A percentile compares a stretch with the other conserved stretches of the same genome.
These are phyloP conservation scores for Loxodes magnus DNA, from an alignment of 73 alveolate species.

Conservation along the genomic window DNA sequence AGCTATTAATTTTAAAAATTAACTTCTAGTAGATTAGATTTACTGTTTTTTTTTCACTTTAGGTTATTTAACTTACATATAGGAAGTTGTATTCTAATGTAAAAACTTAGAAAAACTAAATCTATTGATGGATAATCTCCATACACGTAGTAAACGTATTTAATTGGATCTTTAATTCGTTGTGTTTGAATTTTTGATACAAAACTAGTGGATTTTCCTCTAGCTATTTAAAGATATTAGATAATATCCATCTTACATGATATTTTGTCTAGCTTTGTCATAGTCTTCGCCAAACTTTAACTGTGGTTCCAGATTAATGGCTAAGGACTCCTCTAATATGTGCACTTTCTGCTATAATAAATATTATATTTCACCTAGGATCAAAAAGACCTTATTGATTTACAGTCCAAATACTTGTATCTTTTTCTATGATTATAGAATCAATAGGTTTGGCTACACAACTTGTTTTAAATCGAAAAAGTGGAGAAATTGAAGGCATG, in stretches of 20 bases:
- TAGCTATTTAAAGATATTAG: constrained; percentile 18
- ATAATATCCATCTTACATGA: constrained; percentile 14
- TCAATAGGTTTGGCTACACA: constrained; percentile 42
- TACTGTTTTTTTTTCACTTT: constrained; percentile 32
- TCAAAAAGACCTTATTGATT: constrained; percentile 18
- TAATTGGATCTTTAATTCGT: constrained; percentile 26
- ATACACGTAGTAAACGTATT: constrained; percentile 28
- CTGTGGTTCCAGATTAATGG: neutral
- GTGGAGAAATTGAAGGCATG: constrained; percentile 28
- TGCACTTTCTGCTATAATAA: constrained; percentile 11
- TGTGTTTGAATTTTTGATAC: constrained; percentile 37
- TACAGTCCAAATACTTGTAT: constrained; percentile 32
- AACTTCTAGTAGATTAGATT: too few relatives aligned
- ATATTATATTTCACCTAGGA: constrained; percentile 42
- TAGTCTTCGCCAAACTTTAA: neutral
- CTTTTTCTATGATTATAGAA: constrained; percentile 43
- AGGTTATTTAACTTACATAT: constrained; percentile 22
- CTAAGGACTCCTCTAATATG: constrained; percentile 2
- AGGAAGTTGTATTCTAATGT: constrained; percentile 31
- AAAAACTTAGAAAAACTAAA: constrained; percentile 26
- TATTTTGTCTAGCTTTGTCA: constrained; percentile 20
- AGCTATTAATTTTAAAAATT: too few relatives aligned
- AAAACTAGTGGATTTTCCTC: constrained; percentile 14
- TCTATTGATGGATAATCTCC: constrained; percentile 33
- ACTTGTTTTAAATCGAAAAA: constrained; percentile 19